Evolutionary conservation across 2,329 filamentous ascomycete genomes (phyloP), one percentile per base, ranked within the genome.

Genomic region (Plenodomus lindquistii): DNA sequence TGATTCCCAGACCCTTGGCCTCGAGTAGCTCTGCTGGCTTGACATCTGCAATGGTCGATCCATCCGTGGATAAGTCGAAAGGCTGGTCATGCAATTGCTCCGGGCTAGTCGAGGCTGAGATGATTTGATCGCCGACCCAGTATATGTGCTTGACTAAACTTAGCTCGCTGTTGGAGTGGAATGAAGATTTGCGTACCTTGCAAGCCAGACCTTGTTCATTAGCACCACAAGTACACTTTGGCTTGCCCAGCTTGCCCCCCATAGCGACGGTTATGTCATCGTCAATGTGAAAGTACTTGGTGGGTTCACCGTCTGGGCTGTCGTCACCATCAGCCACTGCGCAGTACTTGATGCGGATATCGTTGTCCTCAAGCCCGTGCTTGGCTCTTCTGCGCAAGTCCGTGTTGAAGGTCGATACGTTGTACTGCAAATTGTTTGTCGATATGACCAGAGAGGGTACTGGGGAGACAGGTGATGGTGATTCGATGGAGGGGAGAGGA

Each of bases 341-440:
- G 41, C 69, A 72, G 48, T 71, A 70, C 42, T 71, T 70, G 58
- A 72, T 60, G 34, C 61, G 60, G 47, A 71, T 71, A 16, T 59
- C 64, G 37, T 68, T 69, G 35, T 68, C 67, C 35, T 62, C 61
- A 2, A 72, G 44, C n/a, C 66, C 69, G 38, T 54, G 57, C 46
- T 62, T 66, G 22, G 64, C 69, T 35, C 65, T 53, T 44, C 53
- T 54, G 22, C 69, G 66, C n/a, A 67, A 51, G 31, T 70, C 63
- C 8, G 56, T 57, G 41, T 68, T 60, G 38, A 72, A 63, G 11
- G 48, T 44, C 4, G 65, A 67, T 7, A 72, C 58, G 60, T 71
- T 62, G 56, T 72, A 72, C 21, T 59, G 60, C 16, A 70, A 58
- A 13, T 69, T 69, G 15, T 63, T 66, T 5, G 63, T 59, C 4